These are phyloP conservation scores for Intubia oerlemansii DNA, from an alignment of 2,329 filamentous ascomycete species.

Conservation along the genomic window DNA sequence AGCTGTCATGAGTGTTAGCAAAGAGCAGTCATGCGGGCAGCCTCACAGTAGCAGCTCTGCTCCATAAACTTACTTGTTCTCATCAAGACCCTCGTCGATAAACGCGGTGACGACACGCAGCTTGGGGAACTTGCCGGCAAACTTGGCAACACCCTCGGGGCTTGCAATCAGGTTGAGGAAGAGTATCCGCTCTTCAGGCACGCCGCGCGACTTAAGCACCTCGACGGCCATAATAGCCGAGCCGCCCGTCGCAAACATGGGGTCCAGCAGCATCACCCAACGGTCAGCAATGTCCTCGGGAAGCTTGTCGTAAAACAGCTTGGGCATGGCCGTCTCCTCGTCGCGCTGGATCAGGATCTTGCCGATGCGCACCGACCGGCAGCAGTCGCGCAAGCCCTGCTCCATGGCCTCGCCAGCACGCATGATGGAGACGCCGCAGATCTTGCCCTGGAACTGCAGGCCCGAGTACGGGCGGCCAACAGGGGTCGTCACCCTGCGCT, in stretches of 20 bases:
- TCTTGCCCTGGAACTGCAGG: conserved; percentile 91
- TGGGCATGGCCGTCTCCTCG: conserved; percentile 80
- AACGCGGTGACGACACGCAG: conserved; percentile 88
- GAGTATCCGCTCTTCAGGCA: conserved; percentile 84
- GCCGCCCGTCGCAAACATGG: conserved; percentile 97
- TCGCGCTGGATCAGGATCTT: conserved; percentile 97
- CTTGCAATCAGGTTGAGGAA: conserved; percentile 98
- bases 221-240: conserved; percentile 96
- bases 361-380: conserved; percentile 89
- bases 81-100: conserved; percentile 80
- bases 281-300: conserved; percentile 80
- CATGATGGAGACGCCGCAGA: conserved; percentile 98
- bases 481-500: conserved; percentile 76
- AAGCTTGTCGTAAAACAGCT: conserved; percentile 94
- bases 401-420: conserved; percentile 97
- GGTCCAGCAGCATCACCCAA: conserved; percentile 86
- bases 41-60: too few species aligned
- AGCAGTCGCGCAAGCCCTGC: conserved; percentile 87
- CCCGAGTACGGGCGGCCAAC: conserved; percentile 76
- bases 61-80: conserved; percentile 70
- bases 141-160: conserved; percentile 74
- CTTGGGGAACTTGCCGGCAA: conserved; percentile 74
- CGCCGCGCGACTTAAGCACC: conserved; percentile 70
- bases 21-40: too few species aligned
- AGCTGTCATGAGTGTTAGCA: conserved; percentile 37